These are phyloP conservation scores for Lactarius pseudohatsudake DNA, from an alignment of 768 basidiomycete genomes.

Conservation along the genomic window DNA sequence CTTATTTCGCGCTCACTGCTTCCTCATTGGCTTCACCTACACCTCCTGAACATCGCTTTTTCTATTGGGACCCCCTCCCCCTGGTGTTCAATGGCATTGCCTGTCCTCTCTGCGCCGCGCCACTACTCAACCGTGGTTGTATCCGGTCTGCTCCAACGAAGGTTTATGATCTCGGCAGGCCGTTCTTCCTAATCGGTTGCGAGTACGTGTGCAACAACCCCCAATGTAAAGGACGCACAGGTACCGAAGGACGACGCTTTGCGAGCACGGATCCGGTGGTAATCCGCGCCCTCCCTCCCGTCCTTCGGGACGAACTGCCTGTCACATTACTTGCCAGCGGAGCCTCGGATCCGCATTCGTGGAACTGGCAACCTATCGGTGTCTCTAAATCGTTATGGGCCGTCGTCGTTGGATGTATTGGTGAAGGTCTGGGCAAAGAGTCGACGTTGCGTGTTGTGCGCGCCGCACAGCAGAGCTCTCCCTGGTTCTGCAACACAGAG, in stretches of 20 bases:
- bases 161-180: conserved; percentile 74
- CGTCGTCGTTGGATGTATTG: conserved; percentile 60
- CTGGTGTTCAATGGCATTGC: conserved; percentile 80
- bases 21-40: conserved; percentile 67
- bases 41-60: conserved; percentile 71
- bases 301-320: conserved; percentile 73
- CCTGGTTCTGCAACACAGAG: conserved; percentile 27
- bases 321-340: conserved; percentile 59
- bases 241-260: conserved; percentile 60
- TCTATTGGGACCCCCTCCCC: conserved; percentile 87
- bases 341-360: conserved; percentile 48
- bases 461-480: conserved; percentile 55
- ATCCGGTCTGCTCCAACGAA: conserved; percentile 75
- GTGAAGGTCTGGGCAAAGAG: conserved; percentile 59
- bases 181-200: conserved; percentile 84
- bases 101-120: conserved; percentile 62
- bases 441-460: conserved; percentile 58
- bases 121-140: conserved; percentile 65
- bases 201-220: conserved; percentile 66
- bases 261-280: conserved; percentile 73
- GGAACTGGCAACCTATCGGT: conserved; percentile 78
- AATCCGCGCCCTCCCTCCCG: conserved; percentile 63
- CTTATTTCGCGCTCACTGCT: conserved; percentile 74
- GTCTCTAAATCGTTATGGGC: conserved; percentile 74
- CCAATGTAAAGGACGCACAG: conserved; percentile 44